Evolutionary conservation across 2,329 filamentous ascomycete genomes (phyloP), one percentile per base, ranked within the genome.

Genomic region (Colletotrichum chrysophilum): DNA sequence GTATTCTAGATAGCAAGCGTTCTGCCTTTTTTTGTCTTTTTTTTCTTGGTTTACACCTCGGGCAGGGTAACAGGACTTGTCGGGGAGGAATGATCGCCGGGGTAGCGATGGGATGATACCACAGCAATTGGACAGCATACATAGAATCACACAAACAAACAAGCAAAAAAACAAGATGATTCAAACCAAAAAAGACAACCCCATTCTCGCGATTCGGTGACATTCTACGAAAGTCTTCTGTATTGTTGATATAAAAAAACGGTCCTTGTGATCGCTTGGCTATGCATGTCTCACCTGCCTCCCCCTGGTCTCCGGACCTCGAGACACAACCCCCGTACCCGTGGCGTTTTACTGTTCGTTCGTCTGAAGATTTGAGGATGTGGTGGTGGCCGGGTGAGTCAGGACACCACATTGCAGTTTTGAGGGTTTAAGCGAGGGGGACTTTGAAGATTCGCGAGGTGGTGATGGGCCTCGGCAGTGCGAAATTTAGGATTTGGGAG

Each of bases 281-380:
- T 21, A 73, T 68, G 73, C 73, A 75, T 75, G 73, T 75, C 70
- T 75, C 73, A 75, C 58, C 32, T n/a, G 5, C 16, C 18, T 38
- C 30, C 58, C 60, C 56, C 43, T 18, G 14, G 21, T 16, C 56
- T 28, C 21, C 34, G 14, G n/a, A 18, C 56, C 43, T 55, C 36
- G 65, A 52, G 56, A 26, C 64, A 28, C 38, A 36, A 69, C 62
- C 58, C n/a, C 56, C 55, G 70, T 43, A 68, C 38, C 70, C 65
- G 70, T 73, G 73, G 70, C 73, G 64, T 65, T 28, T 30, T 65
- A 14, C 36, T 65, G 38, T 75, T 68, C 58, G 70, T 67, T 52
- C 26, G 12, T 18, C 48, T 58, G 28, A 55, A 18, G 30, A 10
- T 9, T 7, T 4, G 48, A 12, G 18, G 36, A 18, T 13, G 36